Percentiles rank a stretch among this genome's conserved stretches.
phyloP scores from a whole-genome alignment of 768 basidiomycete species.

The Leucosporidium creatinivorum region DNA sequence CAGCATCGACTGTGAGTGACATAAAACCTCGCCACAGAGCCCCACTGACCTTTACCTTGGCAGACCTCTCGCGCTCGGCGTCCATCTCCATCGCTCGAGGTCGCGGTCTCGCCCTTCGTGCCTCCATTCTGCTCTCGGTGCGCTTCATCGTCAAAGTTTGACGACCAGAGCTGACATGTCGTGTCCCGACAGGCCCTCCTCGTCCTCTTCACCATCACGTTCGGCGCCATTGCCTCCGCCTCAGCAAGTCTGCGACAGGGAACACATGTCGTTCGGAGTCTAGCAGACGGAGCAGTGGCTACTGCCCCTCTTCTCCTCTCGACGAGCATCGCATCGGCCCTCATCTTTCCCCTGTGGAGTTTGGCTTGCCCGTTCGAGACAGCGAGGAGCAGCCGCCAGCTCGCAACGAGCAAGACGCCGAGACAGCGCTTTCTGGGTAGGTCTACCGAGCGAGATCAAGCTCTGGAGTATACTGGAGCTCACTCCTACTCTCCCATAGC shows the following conservation, averaged over 20 bases:
- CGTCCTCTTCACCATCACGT: not conserved
- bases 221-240: not conserved
- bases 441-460: not conserved
- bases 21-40: too few species aligned
- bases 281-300: not conserved
- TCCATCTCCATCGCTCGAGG: too few species aligned
- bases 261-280: not conserved
- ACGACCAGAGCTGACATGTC: not conserved
- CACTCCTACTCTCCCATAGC: not conserved
- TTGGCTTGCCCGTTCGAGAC: not conserved
- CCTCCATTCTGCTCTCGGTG: too few species aligned
- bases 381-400: not conserved
- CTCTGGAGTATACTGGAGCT: too few species aligned
- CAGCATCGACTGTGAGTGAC: not conserved
- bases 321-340: not conserved
- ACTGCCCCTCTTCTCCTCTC: not conserved
- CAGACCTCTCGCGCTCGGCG: too few species aligned
- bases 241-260: not conserved
- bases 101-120: too few species aligned
- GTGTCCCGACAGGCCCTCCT: not conserved
- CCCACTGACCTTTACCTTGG: too few species aligned
- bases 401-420: not conserved
- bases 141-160: not conserved
- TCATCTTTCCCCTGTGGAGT: not conserved
- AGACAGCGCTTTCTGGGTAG: not conserved